Evolutionary conservation across 2,329 filamentous ascomycete species (phyloP), one percentile per base, ranked within the genome.

Genomic region (Geosmithia putterillii): DNA sequence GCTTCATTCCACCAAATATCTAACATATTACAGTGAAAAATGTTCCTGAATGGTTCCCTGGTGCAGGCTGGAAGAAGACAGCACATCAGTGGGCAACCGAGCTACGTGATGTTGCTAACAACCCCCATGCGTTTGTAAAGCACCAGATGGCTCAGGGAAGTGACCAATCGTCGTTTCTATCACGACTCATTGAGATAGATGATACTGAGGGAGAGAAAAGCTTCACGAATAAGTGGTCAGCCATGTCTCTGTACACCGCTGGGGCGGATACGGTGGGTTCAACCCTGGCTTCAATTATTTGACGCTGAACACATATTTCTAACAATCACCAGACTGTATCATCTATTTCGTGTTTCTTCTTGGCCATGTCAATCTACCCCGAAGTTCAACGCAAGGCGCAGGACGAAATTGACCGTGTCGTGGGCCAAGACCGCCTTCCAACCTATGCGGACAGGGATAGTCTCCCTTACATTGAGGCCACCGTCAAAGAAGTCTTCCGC

Each of bases 401-500:
- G 39, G 50, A 46, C 1, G 58, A 65, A 38, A 54, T 71, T 25
- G 66, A 69, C 45, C 48, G 54, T 1, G 57, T 69, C 49, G 17
- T 40, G 7, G 57, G 68, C 41, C 65, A 67, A 3, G 52, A 63
- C 36, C 56, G 67, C 2, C 41, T 66, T 4, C 69, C 68, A 0
- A 57, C 51, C n/a, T 57, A 62, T 48, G 54, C 62, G 2, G 67
- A 72, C 51, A 54, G 57, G 43, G 49, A 52, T 4, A 51, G 61
- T 12, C 54, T 72, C 3, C 69, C 64, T 0, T 73, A 71, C 46
- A 57, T 70, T 14, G 54, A 60, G n/a, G 61, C 58, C 32, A 57
- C 63, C n/a, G 55, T 71, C 40, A 71, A 72, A 43, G 70, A 74
- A 48, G 56, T 52, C 14, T 51, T 68, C 36, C 57, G 70, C 4